Evolutionary conservation across 2,329 filamentous ascomycete genomes (phyloP), one percentile per base, ranked within the genome.

Genomic region (Triangularia setosa): DNA sequence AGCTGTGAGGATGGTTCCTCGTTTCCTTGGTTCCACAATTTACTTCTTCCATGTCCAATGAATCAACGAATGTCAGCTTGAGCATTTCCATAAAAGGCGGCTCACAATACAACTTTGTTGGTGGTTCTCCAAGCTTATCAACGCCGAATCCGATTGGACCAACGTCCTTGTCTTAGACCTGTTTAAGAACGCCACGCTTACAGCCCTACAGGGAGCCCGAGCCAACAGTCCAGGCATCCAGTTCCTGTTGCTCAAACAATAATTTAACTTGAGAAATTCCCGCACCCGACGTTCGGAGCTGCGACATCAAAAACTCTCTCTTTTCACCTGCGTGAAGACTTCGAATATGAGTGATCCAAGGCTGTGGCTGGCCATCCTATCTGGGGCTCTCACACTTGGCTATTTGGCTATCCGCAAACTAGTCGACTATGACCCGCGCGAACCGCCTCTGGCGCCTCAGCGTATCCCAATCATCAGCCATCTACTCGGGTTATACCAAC

Each of bases 391-490:
- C n/a, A 67, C 61, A 14, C 1, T 66, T 5, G n/a, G 11, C 21
- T 64, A 59, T 24, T 28, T 68, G 1, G 57, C 30, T 18, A 57
- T 52, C 14, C 27, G 27, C 14, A 69, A 60, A 4, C 62, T 61
- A 8, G 65, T 68, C 28, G 66, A 68, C 55, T 71, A 74, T 52
- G 73, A 75, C 62, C 65, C 70, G 30, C 72, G 69, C 54, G 75
- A 76, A 64, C 75, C 75, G 8, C 73, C 73, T 1, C 55, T 73
- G 48, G 73, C 72, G 55, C 69, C 72, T 0, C 68, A 72, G 62
- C 70, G 72, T 0, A 72, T 76, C 58, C 75, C 74, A 4, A 52
- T 74, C 24, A 53, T 76, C 23, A 74, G 75, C 14, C 74, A 76
- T 62, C 55, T 76, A 48, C 23, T 76, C 2, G 73, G 74, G 14